phyloP scores from a whole-genome alignment of 2,329 filamentous ascomycete genomes.

The Curvularia sp. region DNA sequence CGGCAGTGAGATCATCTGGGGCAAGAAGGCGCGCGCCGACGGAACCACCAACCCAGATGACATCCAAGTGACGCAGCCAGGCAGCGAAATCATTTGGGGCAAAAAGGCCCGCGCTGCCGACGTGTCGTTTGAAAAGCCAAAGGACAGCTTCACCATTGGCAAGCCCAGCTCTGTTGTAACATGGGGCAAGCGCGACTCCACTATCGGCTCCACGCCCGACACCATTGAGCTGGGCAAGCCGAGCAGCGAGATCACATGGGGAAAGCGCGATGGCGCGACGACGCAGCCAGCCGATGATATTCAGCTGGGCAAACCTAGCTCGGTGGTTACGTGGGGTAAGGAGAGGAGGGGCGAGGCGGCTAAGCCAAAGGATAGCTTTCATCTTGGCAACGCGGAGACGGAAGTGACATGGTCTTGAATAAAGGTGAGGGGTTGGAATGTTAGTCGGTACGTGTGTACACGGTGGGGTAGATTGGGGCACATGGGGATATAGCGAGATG shows the following conservation, averaged over 20 bases:
- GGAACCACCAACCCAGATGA: conserved; percentile 10
- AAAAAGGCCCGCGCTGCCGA: conserved; percentile 13
- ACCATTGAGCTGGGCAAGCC: conserved; percentile 13
- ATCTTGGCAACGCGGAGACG: conserved; percentile 24
- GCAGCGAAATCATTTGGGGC: conserved; percentile 10
- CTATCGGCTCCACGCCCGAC: not conserved
- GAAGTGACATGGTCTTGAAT: conserved; percentile 26
- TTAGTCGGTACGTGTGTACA: not conserved
- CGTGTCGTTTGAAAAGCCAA: conserved; percentile 3
- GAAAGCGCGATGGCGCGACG: not conserved
- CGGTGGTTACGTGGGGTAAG: not conserved
- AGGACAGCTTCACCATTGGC: conserved; percentile 14
- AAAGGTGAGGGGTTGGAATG: not conserved
- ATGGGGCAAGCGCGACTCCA: conserved; percentile 31
- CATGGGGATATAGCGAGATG: too few species aligned
- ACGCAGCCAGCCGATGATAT: too few species aligned
- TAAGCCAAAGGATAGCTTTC: conserved; percentile 22
- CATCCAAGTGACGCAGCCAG: conserved; percentile 12
- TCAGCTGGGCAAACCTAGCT: too few species aligned
- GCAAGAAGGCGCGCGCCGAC: not conserved
- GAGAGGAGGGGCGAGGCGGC: not conserved
- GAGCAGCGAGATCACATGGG: conserved; percentile 27
- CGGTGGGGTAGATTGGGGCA: not conserved
- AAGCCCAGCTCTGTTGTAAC: conserved; percentile 18
- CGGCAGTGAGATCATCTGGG: conserved; percentile 20